Percentiles rank a stretch among this genome's conserved stretches.
Conservation (phyloP, 2,329 filamentous ascomycete genomes). For the Dissoconium aciculare region DNA sequence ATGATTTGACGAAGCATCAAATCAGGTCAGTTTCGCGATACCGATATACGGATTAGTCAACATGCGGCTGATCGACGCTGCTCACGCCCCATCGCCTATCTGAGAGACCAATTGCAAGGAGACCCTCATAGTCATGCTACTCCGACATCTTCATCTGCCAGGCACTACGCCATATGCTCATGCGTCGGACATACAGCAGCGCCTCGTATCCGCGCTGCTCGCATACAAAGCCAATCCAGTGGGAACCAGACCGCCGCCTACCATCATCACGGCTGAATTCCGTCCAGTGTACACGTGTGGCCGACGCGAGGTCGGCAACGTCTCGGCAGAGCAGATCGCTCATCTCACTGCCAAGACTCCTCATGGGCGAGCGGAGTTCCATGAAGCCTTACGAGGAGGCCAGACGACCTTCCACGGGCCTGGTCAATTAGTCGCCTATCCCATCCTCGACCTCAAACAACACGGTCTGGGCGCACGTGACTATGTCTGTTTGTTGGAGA, state of each 20-base stretch:
- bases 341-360: constrained; percentile 23
- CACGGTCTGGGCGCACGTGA: constrained; percentile 54
- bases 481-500: constrained; percentile 68
- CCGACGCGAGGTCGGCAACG: constrained; percentile 50
- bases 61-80: too few relatives aligned
- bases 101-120: too few relatives aligned
- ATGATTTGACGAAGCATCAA: too few relatives aligned
- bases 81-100: too few relatives aligned
- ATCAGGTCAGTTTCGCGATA: too few relatives aligned
- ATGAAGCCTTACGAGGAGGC: constrained; percentile 65
- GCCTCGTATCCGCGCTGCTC: constrained; percentile 43
- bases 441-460: constrained; percentile 64
- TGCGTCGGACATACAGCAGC: constrained; percentile 42
- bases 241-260: constrained; percentile 42
- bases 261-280: constrained; percentile 69
- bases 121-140: too few relatives aligned
- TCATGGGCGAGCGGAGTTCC: constrained; percentile 42
- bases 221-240: constrained; percentile 40
- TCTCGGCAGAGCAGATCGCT: constrained; percentile 34
- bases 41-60: too few relatives aligned
- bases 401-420: constrained; percentile 92
- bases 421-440: constrained; percentile 84
- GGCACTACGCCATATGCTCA: constrained; percentile 39
- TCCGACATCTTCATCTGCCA: constrained; percentile 47
- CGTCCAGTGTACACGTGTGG: constrained; percentile 79